phyloP scores from a whole-genome alignment of 2,329 filamentous ascomycete species.

The Colletotrichum cordylinicola region DNA sequence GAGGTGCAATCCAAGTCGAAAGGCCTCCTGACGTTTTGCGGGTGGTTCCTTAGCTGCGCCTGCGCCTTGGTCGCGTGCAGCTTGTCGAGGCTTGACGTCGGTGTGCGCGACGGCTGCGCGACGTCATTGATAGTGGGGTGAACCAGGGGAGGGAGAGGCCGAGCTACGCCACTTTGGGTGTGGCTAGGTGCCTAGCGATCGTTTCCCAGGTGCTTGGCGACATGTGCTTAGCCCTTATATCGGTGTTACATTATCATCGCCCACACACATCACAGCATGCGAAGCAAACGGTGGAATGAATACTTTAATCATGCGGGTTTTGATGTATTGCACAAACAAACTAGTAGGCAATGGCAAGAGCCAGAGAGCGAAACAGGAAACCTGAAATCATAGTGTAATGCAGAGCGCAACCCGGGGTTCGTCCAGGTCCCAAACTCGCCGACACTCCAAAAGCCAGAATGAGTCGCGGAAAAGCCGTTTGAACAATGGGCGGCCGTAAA shows the following conservation, averaged over 20 bases:
- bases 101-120: neutral
- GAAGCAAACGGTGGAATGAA: neutral
- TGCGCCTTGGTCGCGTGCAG: constrained; percentile 18
- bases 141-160: neutral
- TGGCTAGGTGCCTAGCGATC: constrained; percentile 14
- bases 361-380: constrained; percentile 10
- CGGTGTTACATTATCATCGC: neutral
- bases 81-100: constrained; percentile 8
- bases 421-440: constrained; percentile 18
- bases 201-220: constrained; percentile 1
- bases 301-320: constrained; percentile 5
- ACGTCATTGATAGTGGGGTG: constrained; percentile 22
- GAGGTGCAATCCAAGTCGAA: neutral
- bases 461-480: constrained; percentile 14
- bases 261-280: neutral
- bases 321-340: constrained; percentile 14
- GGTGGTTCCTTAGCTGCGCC: neutral
- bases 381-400: constrained; percentile 19
- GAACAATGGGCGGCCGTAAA: constrained; percentile 11
- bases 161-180: constrained; percentile 17
- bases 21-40: constrained; percentile 1
- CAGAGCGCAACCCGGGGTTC: constrained; percentile 10
- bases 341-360: constrained; percentile 12
- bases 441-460: constrained; percentile 21
- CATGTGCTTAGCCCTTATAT: neutral